These are phyloP conservation scores for Ramaria sp. DNA, from an alignment of 768 basidiomycete species.

Conservation along the genomic window DNA sequence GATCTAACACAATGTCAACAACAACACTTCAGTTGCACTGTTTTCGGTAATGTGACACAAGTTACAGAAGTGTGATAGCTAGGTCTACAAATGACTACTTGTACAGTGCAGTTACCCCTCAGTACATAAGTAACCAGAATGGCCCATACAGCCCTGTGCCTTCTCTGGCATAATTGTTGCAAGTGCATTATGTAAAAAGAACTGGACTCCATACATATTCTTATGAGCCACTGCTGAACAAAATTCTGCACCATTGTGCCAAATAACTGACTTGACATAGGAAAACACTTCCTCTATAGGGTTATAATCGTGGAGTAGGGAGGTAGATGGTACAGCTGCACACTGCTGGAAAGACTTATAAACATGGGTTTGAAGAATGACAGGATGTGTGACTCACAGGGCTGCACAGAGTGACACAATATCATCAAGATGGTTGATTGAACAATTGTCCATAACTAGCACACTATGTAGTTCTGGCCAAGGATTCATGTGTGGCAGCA, in stretches of 20 bases:
- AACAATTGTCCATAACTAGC: constrained; percentile 30
- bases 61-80: no score
- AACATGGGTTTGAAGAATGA: background rate
- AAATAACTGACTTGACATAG: constrained; percentile 17
- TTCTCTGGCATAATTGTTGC: background rate
- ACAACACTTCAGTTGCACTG: no score
- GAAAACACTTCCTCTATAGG: constrained; percentile 24
- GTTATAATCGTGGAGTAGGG: constrained; percentile 25
- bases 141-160: background rate
- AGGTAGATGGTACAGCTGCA: constrained; percentile 15
- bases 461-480: constrained; percentile 26
- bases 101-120: no score
- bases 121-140: constrained; percentile 13
- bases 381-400: background rate
- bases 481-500: constrained; percentile 22
- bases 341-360: background rate
- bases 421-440: constrained; percentile 31
- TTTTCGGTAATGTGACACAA: no score
- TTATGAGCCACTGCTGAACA: background rate
- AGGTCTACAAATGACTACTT: no score
- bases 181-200: background rate
- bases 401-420: constrained; percentile 9
- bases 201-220: background rate
- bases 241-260: background rate
- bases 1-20: no score